Evolutionary conservation across 106 monocot genomes (phyloP).

Genomic region (Acanthochlamys bracteata): DNA sequence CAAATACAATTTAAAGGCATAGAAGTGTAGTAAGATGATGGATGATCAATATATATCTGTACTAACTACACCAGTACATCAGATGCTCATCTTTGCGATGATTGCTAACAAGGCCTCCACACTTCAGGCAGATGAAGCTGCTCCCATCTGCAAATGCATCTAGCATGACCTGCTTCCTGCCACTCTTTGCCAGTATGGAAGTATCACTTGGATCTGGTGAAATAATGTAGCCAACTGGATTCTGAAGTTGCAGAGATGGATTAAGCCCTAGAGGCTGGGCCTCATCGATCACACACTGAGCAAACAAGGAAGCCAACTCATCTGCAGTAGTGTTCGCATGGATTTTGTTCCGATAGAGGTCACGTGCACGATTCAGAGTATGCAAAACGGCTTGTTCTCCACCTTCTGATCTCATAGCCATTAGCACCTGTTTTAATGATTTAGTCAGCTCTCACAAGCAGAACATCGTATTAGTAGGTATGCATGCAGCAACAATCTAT

Average conservation of each 20-base stretch:
- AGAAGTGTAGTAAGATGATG: too few relatives aligned
- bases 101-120: conserved; percentile 84
- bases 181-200: conserved; percentile 71
- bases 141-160: conserved; percentile 93
- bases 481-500: too few relatives aligned
- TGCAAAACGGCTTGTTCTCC: conserved; percentile 68
- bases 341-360: conserved; percentile 53
- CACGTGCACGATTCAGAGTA: conserved; percentile 60
- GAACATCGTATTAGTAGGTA: too few relatives aligned
- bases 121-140: conserved; percentile 87
- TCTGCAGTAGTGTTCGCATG: conserved; percentile 34
- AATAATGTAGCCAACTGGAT: not conserved
- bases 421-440: conserved; percentile 32
- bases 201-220: conserved; percentile 13
- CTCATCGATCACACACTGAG: conserved; percentile 88
- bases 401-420: conserved; percentile 52
- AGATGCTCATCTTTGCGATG: conserved; percentile 72
- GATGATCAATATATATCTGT: too few relatives aligned
- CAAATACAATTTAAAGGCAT: too few relatives aligned
- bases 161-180: conserved; percentile 71
- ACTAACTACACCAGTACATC: conserved; percentile 74
- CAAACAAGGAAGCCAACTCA: conserved; percentile 77
- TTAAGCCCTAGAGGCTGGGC: conserved; percentile 21
- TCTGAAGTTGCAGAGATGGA: not conserved
- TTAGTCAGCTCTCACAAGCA: too few relatives aligned